Conservation (phyloP, 306 rosid species). For the Acmispon strigosus region DNA sequence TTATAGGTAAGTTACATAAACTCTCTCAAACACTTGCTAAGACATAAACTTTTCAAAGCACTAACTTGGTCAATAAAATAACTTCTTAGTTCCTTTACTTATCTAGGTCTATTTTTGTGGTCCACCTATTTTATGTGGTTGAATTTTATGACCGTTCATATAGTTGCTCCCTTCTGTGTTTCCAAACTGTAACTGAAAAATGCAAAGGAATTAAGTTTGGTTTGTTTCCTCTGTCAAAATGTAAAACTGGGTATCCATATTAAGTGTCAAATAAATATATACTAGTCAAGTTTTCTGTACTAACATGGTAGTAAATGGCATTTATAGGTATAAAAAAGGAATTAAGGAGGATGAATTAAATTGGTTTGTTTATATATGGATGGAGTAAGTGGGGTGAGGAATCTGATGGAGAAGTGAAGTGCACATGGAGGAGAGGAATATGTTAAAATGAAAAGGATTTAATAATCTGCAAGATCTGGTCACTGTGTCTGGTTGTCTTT, state of each 20-base stretch:
- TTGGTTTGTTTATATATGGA: constrained; percentile 34
- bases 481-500: constrained; percentile 46
- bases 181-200: background rate
- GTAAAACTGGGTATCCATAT: background rate
- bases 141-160: constrained; percentile 34
- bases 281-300: background rate
- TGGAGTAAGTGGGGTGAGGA: constrained; percentile 35
- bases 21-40: too few relatives aligned
- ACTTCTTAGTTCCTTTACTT: constrained; percentile 29
- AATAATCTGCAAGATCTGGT: constrained; percentile 40
- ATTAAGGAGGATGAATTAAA: constrained; percentile 19
- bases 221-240: background rate
- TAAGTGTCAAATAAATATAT: background rate
- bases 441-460: background rate
- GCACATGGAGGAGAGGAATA: constrained; percentile 65
- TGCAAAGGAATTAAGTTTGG: too few relatives aligned
- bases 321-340: constrained; percentile 2
- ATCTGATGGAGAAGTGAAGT: constrained; percentile 47
- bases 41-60: background rate
- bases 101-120: constrained; percentile 39
- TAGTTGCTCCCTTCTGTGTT: constrained; percentile 28
- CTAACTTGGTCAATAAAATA: too few relatives aligned
- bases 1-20: too few relatives aligned
- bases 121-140: constrained; percentile 55
- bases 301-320: background rate